Evolutionary conservation across 1,284 basidiomycete species (phyloP), one percentile per base, ranked within the genome.

Genomic region (Austropuccinia psidii): DNA sequence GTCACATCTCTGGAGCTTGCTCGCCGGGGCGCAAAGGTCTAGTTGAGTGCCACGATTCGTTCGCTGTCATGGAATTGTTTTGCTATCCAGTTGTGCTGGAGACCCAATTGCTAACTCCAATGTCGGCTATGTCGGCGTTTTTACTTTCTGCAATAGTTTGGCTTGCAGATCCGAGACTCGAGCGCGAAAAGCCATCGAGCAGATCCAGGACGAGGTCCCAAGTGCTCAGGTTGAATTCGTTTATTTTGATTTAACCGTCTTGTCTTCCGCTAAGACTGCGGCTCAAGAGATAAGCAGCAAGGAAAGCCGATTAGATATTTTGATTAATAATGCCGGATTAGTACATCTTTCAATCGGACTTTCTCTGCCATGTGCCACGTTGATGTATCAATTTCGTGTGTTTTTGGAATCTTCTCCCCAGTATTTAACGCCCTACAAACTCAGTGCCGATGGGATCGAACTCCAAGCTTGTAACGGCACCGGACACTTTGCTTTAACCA

Each of bases 171-270:
- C 54, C 24, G 27, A 27, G 31, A 27, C 54, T n/a, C 7, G 54
- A 29, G 29, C 54, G 8, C 24, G 33, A 33, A 33, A n/a, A 33
- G 54, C 7, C 5, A 57, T 57, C 19, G 27, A 7, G 31, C 65
- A 57, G 76, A 21, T 73, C 49, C 5, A 41, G 35, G 70, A 78
- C 39, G 50, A 55, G 24, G 76, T 66, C 39, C 57, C 49, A 21
- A 57, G 45, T 4, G 76, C 76, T 41, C 68, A 76, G 49, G 66
- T 81, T 24, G 70, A 79, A 41, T 80, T 77, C 67, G 33, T 81
- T 21, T 76, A 78, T 55, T 79, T 81, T 66, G 79, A 81, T 64
- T 47, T 80, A 31, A 80, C 78, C 50, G 77, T 80, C 49, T 76
- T 81, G 11, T 74, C 76, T 19, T 76, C 76, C 0, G 76, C 78